Base-by-base conservation (phyloP, 2,329 filamentous ascomycete species). In the Aspergillus novoparasiticus region DNA sequence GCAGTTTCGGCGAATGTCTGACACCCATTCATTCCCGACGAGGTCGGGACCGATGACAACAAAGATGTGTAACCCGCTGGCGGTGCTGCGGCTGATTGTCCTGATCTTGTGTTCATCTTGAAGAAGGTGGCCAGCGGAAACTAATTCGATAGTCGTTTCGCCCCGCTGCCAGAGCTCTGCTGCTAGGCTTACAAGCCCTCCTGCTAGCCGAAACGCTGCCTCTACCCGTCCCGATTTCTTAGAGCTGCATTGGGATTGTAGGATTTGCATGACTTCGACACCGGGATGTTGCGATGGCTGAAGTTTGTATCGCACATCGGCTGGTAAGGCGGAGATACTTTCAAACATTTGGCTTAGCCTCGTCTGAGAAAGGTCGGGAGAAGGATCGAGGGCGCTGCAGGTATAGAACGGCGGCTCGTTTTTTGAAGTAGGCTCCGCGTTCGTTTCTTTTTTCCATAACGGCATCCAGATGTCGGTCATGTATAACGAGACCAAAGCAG, bases 401-500 rank as follows among this genome's bases (percentile, higher is more conserved):
- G 81, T 80, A 65, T 82, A 79, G 61, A 79, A 83, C 3, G 75
- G 51, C 11, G 32, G 16, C 3, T 16, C 51, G 3, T 16, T 14
- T 23, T 39, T 39, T 12, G 48, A n/a, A 32, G 51, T 19, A 5
- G 16, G 21, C 16, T 55, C 23, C 19, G 51, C 36, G 34, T 39
- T 12, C 8, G 32, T 39, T 10, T 55, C 14, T 8, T 19, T 72
- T 43, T 66, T 72, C n/a, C 72, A 74, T 41, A 73, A 66, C 26
- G 82, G 82, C 71, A 82, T 78, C 16, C 81, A 79, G 64, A 86
- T 78, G 41, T 83, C 83, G 1, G 82, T 82, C n/a, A 78, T 81
- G 58, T 77, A 75, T 23, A 85, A 72, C 0, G 82, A 82, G 4
- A 85, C 72, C n/a, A 86, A 68, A 10, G 82, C 84, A 16, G 82